phyloP scores from a whole-genome alignment of 306 rosid genomes.

The Lathyrus sativus region DNA sequence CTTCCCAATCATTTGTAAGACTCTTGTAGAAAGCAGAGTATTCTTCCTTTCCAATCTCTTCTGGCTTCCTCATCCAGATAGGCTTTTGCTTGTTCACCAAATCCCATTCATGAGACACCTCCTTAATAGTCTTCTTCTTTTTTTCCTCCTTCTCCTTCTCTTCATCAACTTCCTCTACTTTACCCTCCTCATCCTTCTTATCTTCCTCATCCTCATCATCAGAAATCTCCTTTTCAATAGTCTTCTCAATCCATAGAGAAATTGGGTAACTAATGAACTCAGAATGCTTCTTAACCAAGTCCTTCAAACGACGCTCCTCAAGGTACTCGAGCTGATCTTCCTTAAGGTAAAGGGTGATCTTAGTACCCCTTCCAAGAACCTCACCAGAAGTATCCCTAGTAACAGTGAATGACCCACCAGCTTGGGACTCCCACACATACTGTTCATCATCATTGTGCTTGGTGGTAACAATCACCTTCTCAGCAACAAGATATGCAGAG shows the following conservation, averaged over 20 bases:
- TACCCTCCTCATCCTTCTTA: slow-evolving; percentile 88
- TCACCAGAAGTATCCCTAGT: slow-evolving; percentile 79
- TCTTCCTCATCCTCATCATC: slow-evolving; percentile 92
- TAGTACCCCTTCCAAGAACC: slow-evolving; percentile 77
- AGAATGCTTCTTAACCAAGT: slow-evolving; percentile 83
- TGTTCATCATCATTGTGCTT: slow-evolving; percentile 93
- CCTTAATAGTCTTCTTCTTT: slow-evolving; percentile 86
- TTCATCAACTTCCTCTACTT: slow-evolving; percentile 84
- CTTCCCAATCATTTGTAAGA: slow-evolving; percentile 90
- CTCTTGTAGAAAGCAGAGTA: slow-evolving; percentile 84
- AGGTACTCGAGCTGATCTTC: slow-evolving; percentile 90
- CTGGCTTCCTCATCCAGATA: slow-evolving; percentile 94
- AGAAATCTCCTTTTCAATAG: slow-evolving; percentile 84
- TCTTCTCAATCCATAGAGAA: slow-evolving; percentile 87
- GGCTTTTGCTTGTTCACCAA: slow-evolving; percentile 92
- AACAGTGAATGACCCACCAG: slow-evolving; percentile 84
- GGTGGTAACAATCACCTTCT: slow-evolving; percentile 72
- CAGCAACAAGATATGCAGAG: slow-evolving; percentile 87
- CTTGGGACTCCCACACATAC: slow-evolving; percentile 90
- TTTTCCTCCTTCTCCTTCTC: slow-evolving; percentile 89
- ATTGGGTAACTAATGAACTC: slow-evolving; percentile 92
- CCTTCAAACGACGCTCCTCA: slow-evolving; percentile 85
- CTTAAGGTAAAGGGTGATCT: slow-evolving; percentile 68
- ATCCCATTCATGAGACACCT: slow-evolving; percentile 79
- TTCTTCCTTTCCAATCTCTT: slow-evolving; percentile 76